These are phyloP conservation scores for Talaromyces sp. DNA, from an alignment of 2,329 filamentous ascomycete species.

Conservation along the genomic window DNA sequence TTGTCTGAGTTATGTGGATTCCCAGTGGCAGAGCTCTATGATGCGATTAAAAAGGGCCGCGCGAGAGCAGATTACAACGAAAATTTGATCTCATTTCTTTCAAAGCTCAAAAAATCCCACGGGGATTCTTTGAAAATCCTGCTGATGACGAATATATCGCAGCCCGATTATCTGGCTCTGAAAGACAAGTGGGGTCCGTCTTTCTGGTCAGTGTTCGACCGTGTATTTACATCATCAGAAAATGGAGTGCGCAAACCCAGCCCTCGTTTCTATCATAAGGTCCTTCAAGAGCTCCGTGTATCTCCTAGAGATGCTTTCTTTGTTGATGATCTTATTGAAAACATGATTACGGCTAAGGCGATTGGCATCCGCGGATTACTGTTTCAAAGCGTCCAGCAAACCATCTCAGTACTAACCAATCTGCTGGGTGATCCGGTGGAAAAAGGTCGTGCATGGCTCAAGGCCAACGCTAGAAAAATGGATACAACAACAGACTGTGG, in stretches of 20 bases:
- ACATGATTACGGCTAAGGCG: neutral
- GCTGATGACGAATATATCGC: neutral
- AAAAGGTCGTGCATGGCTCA: neutral
- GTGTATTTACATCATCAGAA: slow-evolving; percentile 28
- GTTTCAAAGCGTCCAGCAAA: neutral
- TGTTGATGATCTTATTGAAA: neutral
- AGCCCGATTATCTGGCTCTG: neutral
- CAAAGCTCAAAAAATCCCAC: neutral
- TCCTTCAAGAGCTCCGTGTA: slow-evolving; percentile 20
- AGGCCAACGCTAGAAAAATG: neutral
- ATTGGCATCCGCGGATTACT: neutral
- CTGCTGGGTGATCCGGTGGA: neutral
- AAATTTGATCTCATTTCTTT: neutral
- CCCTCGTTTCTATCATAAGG: slow-evolving; percentile 27
- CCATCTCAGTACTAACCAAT: neutral
- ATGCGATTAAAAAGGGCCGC: neutral
- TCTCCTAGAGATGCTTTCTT: neutral
- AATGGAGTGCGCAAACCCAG: slow-evolving; percentile 34
- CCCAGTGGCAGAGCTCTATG: neutral
- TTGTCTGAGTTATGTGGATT: neutral
- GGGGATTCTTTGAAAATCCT: neutral
- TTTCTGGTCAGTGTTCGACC: slow-evolving; percentile 31
- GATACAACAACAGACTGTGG: neutral
- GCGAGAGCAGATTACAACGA: neutral
- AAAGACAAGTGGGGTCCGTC: neutral